A percentile compares a stretch with the other conserved stretches of the same genome.
Conservation (phyloP, 345 rosid genomes). For the Brassica carinata region DNA sequence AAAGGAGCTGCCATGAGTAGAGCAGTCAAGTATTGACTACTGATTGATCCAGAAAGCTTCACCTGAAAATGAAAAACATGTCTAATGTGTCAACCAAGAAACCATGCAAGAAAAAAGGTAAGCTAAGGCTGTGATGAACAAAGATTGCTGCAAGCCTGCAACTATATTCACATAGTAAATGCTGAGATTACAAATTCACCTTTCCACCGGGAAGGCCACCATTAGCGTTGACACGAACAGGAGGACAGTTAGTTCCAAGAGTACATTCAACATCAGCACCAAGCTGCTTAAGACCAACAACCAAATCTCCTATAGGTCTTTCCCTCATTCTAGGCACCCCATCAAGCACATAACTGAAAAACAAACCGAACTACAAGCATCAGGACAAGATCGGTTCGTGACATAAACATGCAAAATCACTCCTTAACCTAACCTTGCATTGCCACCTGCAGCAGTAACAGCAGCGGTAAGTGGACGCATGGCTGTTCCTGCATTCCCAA, state of each 20-base stretch:
- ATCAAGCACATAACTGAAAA: constrained; percentile 79
- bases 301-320: constrained; percentile 94
- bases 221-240: constrained; percentile 72
- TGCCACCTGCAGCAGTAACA: constrained; percentile 89
- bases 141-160: too few species aligned
- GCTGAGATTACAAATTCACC: constrained; percentile 42
- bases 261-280: constrained; percentile 85
- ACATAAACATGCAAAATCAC: not conserved
- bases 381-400: not conserved
- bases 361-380: not conserved
- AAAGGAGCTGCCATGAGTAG: constrained; percentile 96
- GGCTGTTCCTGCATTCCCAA: constrained; percentile 96
- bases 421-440: constrained; percentile 55
- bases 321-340: constrained; percentile 97
- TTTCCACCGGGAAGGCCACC: constrained; percentile 98
- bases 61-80: constrained; percentile 60
- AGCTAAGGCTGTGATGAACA: too few species aligned
- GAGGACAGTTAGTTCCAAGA: constrained; percentile 81
- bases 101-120: not conserved
- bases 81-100: too few species aligned
- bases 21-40: constrained; percentile 97
- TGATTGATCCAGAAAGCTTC: constrained; percentile 88
- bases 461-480: constrained; percentile 98
- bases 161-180: too few species aligned
- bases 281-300: constrained; percentile 85